Evolutionary conservation across 768 basidiomycete species (phyloP).

Genomic region (Macrolepiota dolichaula): DNA sequence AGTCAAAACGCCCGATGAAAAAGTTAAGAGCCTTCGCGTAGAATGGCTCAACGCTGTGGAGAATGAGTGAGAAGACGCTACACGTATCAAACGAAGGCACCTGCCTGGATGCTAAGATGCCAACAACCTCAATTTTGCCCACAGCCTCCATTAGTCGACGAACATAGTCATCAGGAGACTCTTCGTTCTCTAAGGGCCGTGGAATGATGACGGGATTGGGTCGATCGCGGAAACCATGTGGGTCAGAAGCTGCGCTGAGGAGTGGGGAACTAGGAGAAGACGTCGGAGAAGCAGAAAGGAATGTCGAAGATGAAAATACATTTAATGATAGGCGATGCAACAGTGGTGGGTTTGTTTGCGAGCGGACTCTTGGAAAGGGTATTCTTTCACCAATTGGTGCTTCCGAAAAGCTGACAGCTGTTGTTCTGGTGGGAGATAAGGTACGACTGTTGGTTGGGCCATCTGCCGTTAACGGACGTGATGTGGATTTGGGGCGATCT

Average conservation of each 20-base stretch:
- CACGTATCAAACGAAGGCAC: conserved; percentile 2
- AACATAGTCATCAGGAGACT: conserved; percentile 72
- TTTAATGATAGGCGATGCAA: conserved; percentile 69
- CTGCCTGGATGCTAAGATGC: conserved; percentile 80
- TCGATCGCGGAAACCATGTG: conserved; percentile 26
- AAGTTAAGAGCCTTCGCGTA: conserved; percentile 63
- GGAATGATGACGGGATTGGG: conserved; percentile 40
- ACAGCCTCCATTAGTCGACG: conserved; percentile 59
- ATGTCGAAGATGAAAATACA: conserved; percentile 47
- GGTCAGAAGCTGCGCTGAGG: conserved; percentile 15
- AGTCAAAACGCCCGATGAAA: conserved; percentile 78
- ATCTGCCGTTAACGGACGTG: conserved; percentile 9
- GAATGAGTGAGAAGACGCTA: conserved; percentile 3
- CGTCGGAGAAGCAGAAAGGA: conserved; percentile 23
- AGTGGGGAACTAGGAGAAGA: conserved; percentile 16
- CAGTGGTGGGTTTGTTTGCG: conserved; percentile 65
- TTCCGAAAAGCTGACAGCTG: conserved; percentile 1
- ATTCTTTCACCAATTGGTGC: conserved; percentile 16
- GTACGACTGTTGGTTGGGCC: neutral
- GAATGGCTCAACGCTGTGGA: conserved; percentile 63
- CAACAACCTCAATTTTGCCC: conserved; percentile 75
- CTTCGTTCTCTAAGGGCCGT: conserved; percentile 50
- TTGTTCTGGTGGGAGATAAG: conserved; percentile 9
- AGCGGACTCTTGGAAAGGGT: conserved; percentile 27
- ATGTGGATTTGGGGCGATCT: conserved; percentile 17